Percentiles rank a stretch among this genome's conserved stretches.
phyloP scores from a whole-genome alignment of 495 filamentous ascomycete species.

The Lasiosphaeria hispida region DNA sequence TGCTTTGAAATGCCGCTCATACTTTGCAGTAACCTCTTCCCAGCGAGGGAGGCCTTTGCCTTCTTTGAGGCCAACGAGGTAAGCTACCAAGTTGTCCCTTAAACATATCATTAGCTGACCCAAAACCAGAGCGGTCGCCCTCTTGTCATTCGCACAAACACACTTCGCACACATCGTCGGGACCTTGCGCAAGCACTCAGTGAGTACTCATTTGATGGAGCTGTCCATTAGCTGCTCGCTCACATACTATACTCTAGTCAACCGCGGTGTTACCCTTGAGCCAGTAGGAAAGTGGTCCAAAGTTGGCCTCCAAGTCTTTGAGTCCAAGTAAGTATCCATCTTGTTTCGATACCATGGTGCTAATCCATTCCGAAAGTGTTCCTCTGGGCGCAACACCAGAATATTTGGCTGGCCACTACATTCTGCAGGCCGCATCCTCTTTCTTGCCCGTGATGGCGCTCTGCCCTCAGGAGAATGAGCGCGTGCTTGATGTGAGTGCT shows the following conservation, averaged over 20 bases:
- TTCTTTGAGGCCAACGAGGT: slow-evolving; percentile 99
- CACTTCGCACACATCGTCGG: slow-evolving; percentile 84
- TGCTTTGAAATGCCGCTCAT: not conserved
- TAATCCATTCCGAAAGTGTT: slow-evolving; percentile 42
- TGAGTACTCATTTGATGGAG: not conserved
- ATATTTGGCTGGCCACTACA: slow-evolving; percentile 96
- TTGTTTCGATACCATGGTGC: not conserved
- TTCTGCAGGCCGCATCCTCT: slow-evolving; percentile 92
- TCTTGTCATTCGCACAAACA: slow-evolving; percentile 82
- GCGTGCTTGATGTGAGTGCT: slow-evolving; percentile 56
- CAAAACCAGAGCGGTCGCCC: slow-evolving; percentile 60
- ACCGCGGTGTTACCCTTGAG: slow-evolving; percentile 92
- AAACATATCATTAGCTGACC: not conserved
- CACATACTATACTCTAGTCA: slow-evolving; percentile 47
- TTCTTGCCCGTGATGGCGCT: slow-evolving; percentile 98
- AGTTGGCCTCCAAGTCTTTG: slow-evolving; percentile 93
- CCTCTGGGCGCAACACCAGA: slow-evolving; percentile 97
- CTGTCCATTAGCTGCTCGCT: not conserved
- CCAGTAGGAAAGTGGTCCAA: slow-evolving; percentile 99
- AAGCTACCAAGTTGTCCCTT: not conserved
- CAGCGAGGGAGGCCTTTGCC: slow-evolving; percentile 89
- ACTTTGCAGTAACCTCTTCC: slow-evolving; percentile 70
- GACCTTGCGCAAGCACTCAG: slow-evolving; percentile 88
- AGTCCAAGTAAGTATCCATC: slow-evolving; percentile 53
- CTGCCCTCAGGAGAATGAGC: slow-evolving; percentile 87